Conservation (phyloP, 2,329 filamentous ascomycete species). For the Epichloe glyceriae region DNA sequence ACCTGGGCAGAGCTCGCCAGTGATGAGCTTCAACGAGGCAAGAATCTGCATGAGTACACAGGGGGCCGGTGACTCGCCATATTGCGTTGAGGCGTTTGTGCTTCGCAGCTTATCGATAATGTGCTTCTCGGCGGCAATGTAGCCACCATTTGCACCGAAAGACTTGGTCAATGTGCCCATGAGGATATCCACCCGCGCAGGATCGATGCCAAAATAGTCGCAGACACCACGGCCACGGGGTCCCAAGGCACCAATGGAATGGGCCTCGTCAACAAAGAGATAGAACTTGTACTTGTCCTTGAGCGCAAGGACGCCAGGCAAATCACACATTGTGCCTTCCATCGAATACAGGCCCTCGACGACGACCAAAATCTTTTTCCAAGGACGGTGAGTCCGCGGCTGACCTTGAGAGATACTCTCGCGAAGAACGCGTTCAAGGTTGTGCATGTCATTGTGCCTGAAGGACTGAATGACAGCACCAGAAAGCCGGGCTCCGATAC, state of each 20-base stretch:
- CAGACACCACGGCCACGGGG: constrained; percentile 84
- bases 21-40: constrained; percentile 75
- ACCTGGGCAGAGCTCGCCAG: constrained; percentile 72
- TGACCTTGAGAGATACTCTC: constrained; percentile 94
- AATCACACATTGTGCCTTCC: constrained; percentile 97
- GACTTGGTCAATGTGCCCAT: constrained; percentile 99
- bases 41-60: constrained; percentile 85
- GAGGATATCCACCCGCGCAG: constrained; percentile 78
- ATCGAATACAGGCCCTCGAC: constrained; percentile 98
- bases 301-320: constrained; percentile 75
- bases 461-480: constrained; percentile 93
- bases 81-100: constrained; percentile 75
- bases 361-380: constrained; percentile 97
- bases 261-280: constrained; percentile 90
- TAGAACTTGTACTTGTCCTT: constrained; percentile 97
- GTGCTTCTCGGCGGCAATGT: constrained; percentile 76
- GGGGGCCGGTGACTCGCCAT: constrained; percentile 77
- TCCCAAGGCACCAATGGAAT: constrained; percentile 87
- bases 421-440: constrained; percentile 74
- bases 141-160: constrained; percentile 95
- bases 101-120: constrained; percentile 86
- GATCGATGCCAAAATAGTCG: constrained; percentile 90
- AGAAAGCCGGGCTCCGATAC: constrained; percentile 84
- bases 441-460: constrained; percentile 91
- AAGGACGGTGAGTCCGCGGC: constrained; percentile 92